A percentile compares a stretch with the other conserved stretches of the same genome.
Conservation (phyloP, 1,284 basidiomycete genomes). For the Malassezia restricta region DNA sequence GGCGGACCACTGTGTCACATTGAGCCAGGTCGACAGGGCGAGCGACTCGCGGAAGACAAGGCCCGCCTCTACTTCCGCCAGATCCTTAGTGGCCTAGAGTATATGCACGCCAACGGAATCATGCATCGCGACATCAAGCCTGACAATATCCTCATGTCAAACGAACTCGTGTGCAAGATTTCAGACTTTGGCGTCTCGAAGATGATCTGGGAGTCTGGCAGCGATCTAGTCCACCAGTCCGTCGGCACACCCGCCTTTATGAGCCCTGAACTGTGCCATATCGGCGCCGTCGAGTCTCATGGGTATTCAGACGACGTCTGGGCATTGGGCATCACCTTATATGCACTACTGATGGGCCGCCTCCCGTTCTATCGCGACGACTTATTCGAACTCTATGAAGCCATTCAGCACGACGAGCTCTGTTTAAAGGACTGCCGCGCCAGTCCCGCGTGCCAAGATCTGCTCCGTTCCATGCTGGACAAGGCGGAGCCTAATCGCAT, state of each 20-base stretch:
- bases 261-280: conserved; percentile 49
- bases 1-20: conserved; percentile 52
- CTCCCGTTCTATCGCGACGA: conserved; percentile 51
- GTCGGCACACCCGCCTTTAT: conserved; percentile 54
- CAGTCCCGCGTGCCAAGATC: conserved; percentile 20
- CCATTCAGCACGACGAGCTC: conserved; percentile 48
- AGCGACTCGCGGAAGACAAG: conserved; percentile 41
- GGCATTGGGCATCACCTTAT: conserved; percentile 53
- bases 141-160: conserved; percentile 51
- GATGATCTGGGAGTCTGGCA: conserved; percentile 49
- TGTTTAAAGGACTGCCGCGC: conserved; percentile 24
- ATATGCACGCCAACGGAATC: conserved; percentile 52
- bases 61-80: conserved; percentile 51
- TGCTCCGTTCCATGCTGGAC: conserved; percentile 29
- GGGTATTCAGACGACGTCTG: conserved; percentile 53
- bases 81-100: conserved; percentile 51
- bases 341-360: conserved; percentile 51
- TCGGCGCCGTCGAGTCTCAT: conserved; percentile 40
- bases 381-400: conserved; percentile 50
- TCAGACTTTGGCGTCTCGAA: conserved; percentile 55
- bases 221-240: conserved; percentile 48
- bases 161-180: conserved; percentile 51
- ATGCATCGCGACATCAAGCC: conserved; percentile 52
- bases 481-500: conserved; percentile 34
- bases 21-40: conserved; percentile 27